These are phyloP conservation scores for Fonsecaea pugnacius DNA, from an alignment of 2,329 filamentous ascomycete genomes.

Conservation along the genomic window DNA sequence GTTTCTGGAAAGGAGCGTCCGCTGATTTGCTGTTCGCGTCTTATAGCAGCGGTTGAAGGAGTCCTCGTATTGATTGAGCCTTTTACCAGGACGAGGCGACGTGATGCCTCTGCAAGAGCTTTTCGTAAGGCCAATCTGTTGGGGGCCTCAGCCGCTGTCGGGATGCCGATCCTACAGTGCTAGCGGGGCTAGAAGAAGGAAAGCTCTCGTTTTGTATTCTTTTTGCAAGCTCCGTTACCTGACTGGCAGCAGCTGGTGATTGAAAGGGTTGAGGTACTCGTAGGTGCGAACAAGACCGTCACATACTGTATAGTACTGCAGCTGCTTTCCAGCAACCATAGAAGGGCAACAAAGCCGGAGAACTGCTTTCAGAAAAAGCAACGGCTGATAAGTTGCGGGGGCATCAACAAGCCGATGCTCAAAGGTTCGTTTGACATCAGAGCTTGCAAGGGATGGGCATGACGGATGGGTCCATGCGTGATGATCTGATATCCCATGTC, in stretches of 20 bases:
- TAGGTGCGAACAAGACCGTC: not conserved
- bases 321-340: not conserved
- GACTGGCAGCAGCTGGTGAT: not conserved
- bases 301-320: not conserved
- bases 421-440: not conserved
- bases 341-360: not conserved
- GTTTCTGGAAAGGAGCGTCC: conserved; percentile 15
- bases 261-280: not conserved
- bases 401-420: not conserved
- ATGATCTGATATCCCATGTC: not conserved
- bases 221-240: not conserved
- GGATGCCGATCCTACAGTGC: not conserved
- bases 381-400: not conserved
- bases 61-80: not conserved
- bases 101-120: not conserved
- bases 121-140: not conserved
- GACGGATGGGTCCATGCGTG: conserved; percentile 2
- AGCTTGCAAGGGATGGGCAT: not conserved
- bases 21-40: conserved; percentile 17
- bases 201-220: not conserved
- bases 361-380: not conserved
- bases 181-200: not conserved
- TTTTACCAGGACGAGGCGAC: not conserved
- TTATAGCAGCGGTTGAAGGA: not conserved
- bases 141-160: not conserved